Evolutionary conservation across 2,329 filamentous ascomycete species (phyloP).

Genomic region (Proliferodiscus dingleyae): DNA sequence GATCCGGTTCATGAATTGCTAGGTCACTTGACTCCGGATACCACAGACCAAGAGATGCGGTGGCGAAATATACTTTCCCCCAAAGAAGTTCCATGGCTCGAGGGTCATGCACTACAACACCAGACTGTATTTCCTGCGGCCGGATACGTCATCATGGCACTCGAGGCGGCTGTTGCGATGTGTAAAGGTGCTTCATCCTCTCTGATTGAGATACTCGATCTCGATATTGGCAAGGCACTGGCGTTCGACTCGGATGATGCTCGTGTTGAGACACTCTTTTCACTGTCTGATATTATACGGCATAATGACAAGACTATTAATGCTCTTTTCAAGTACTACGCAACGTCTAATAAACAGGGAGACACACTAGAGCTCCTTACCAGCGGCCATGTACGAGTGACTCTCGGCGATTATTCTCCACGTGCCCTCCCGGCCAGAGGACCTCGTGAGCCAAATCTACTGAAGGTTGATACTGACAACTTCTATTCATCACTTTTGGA

Average conservation of each 20-base stretch:
- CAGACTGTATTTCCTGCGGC: constrained; percentile 39
- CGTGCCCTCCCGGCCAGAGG: neutral
- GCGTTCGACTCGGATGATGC: constrained; percentile 5
- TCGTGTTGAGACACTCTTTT: constrained; percentile 9
- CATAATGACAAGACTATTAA: neutral
- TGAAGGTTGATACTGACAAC: constrained; percentile 9
- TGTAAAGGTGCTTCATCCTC: constrained; percentile 10
- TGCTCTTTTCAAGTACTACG: constrained; percentile 1
- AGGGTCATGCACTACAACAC: constrained; percentile 38
- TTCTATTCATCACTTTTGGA: constrained; percentile 12
- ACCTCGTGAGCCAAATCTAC: constrained; percentile 1
- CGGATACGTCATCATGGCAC: constrained; percentile 42
- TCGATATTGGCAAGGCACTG: constrained; percentile 5
- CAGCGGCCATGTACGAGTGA: constrained; percentile 3
- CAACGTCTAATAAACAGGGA: neutral
- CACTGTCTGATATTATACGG: constrained; percentile 7
- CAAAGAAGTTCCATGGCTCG: constrained; percentile 39
- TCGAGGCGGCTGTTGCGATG: constrained; percentile 31
- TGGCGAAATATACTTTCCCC: constrained; percentile 6
- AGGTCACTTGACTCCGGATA: constrained; percentile 28
- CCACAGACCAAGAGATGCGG: constrained; percentile 10
- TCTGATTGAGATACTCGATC: constrained; percentile 29
- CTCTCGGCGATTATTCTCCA: neutral
- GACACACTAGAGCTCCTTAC: constrained; percentile 1
- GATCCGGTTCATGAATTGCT: constrained; percentile 39